Conservation (phyloP, 139 green algal species). For the Tetradesmus obliquus region DNA sequence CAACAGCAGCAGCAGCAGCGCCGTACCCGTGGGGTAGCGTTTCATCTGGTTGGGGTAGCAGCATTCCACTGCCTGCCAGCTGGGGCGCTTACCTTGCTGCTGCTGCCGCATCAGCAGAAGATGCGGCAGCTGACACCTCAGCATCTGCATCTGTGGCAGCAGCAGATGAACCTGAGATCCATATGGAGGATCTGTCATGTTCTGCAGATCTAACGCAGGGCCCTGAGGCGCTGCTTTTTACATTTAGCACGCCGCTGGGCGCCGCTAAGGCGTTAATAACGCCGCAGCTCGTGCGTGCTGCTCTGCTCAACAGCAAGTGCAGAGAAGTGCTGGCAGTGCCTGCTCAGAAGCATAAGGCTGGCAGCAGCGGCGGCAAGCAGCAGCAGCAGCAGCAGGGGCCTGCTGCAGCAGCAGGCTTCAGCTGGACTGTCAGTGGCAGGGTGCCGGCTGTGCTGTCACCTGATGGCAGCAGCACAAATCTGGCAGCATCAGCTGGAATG, state of each 20-base stretch:
- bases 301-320: conserved; percentile 16
- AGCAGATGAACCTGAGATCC: conserved; percentile 3
- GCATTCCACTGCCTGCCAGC: neutral
- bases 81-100: conserved; percentile 2
- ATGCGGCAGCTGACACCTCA: neutral
- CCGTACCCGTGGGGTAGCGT: conserved; percentile 21
- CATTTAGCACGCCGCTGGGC: conserved; percentile 25
- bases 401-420: neutral
- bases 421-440: conserved; percentile 5
- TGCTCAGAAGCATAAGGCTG: neutral
- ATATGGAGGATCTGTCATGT: conserved; percentile 14
- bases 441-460: neutral
- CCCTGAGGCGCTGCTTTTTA: conserved; percentile 13
- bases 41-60: conserved; percentile 15
- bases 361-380: conserved; percentile 21
- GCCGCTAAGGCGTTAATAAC: neutral
- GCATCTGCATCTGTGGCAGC: neutral
- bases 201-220: neutral
- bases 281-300: conserved; percentile 14
- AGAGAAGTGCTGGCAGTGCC: conserved; percentile 16
- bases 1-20: neutral
- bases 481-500: conserved; percentile 1
- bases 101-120: neutral
- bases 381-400: conserved; percentile 20
- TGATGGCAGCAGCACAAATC: neutral